Base-by-base conservation (phyloP, 495 filamentous ascomycete species). In the Entonaema liquescens region DNA sequence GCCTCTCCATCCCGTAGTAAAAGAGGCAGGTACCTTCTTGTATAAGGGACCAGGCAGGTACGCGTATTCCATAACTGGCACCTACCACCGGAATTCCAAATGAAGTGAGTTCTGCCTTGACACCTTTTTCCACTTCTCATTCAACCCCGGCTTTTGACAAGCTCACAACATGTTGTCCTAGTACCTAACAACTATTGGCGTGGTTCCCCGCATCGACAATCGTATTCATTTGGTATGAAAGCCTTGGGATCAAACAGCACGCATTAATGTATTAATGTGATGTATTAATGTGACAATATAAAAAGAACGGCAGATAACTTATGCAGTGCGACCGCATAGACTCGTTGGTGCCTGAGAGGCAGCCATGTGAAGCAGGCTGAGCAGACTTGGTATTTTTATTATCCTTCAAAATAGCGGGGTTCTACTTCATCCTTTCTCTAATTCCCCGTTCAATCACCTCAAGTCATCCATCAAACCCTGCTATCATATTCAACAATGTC, bases 401-500 rank as follows among this genome's bases (percentile, higher is more conserved):
- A 21, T 47, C 2, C 1, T 47, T 47, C 19, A 47, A 47, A 21
- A 23, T 47, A 47, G 42, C 42, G 42, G 42, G 42, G 42, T 47
- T 23, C 12, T 47, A 47, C 12, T 4, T 21, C 21, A 23, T 47
- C 11, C 8, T 9, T 47, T 12, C 8, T 23, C 31, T 1, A 12
- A 42, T 42, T 29, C 15, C 15, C 15, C 12, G 17, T 53, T 29
- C 5, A 53, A 1, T 26, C 31, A 53, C 11, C 49, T 3, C 1
- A 29, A 15, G 25, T 25, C 4, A 28, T n/a, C 15, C 17, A 53
- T 12, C 13, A 29, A 3, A 4, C 5, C 23, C 25, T 8, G 29
- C 23, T 13, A 56, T 26, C n/a, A 56, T 35, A 56, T 56, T 33
- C 1, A 31, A 56, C 25, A 21, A 56, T 56, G 53, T 29, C 53